A percentile compares a stretch with the other conserved stretches of the same genome.
Evolutionary conservation across 805 yeast species (phyloP).

Genomic region (Pichia ethanolica): DNA sequence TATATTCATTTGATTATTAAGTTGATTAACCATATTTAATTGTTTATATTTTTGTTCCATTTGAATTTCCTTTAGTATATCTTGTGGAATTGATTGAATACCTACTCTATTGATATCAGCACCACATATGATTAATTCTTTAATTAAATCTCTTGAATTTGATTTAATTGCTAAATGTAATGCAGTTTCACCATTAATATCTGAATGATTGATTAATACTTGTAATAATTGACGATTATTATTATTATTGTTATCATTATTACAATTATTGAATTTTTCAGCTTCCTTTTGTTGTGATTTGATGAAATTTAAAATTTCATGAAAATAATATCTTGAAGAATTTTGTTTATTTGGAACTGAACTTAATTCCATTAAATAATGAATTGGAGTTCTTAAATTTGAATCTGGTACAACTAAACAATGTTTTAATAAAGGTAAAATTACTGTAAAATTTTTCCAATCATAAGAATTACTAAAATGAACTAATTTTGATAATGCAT

Average conservation of each 20-base stretch:
- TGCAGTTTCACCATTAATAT: conserved; percentile 78
- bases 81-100: conserved; percentile 15
- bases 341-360: conserved; percentile 36
- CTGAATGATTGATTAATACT: conserved; percentile 66
- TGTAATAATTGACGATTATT: conserved; percentile 39
- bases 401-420: conserved; percentile 67
- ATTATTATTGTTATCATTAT: conserved; percentile 21
- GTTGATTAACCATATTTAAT: neutral
- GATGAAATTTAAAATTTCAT: conserved; percentile 24
- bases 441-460: conserved; percentile 47
- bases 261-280: conserved; percentile 16
- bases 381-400: conserved; percentile 67
- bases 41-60: neutral
- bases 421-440: conserved; percentile 53
- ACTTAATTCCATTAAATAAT: conserved; percentile 53
- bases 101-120: conserved; percentile 32
- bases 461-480: conserved; percentile 70
- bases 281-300: conserved; percentile 26
- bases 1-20: neutral
- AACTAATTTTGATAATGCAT: conserved; percentile 60
- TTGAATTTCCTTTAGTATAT: conserved; percentile 16
- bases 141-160: conserved; percentile 39
- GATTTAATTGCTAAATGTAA: conserved; percentile 66
- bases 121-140: conserved; percentile 37
- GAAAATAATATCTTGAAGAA: conserved; percentile 48